Evolutionary conservation across 768 basidiomycete genomes (phyloP).

Genomic region (Phylloporus sp.): DNA sequence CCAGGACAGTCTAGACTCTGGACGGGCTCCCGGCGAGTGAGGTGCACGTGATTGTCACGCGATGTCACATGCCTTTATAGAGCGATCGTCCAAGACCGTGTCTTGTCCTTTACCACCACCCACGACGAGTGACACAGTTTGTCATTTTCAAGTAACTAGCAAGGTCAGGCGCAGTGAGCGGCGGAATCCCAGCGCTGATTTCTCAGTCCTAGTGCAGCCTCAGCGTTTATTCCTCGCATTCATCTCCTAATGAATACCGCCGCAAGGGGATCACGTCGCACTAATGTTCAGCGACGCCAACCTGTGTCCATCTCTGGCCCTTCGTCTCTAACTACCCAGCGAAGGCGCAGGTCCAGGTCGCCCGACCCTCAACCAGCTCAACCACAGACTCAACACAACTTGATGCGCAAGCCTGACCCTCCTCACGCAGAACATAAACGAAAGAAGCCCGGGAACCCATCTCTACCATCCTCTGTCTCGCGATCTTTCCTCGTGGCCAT

Average conservation of each 20-base stretch:
- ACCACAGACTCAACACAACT: slow-evolving; percentile 8
- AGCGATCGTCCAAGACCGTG: neutral
- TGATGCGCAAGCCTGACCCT: slow-evolving; percentile 18
- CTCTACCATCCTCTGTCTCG: slow-evolving; percentile 14
- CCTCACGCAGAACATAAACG: slow-evolving; percentile 25
- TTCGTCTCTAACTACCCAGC: slow-evolving; percentile 14
- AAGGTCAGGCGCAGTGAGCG: slow-evolving; percentile 3
- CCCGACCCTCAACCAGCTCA: slow-evolving; percentile 26
- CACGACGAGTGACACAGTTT: slow-evolving; percentile 3
- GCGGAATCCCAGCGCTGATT: neutral
- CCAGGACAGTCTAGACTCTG: too few relatives aligned
- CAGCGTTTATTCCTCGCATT: neutral
- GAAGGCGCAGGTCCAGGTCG: slow-evolving; percentile 34
- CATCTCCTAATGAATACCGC: slow-evolving; percentile 20
- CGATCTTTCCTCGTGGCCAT: slow-evolving; percentile 26
- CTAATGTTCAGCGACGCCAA: slow-evolving; percentile 23
- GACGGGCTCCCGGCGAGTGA: too few relatives aligned
- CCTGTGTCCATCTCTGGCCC: slow-evolving; percentile 14
- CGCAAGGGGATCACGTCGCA: slow-evolving; percentile 25
- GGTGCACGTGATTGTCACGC: slow-evolving; percentile 18
- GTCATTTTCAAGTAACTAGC: neutral
- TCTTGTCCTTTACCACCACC: slow-evolving; percentile 7
- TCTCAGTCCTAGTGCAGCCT: slow-evolving; percentile 1
- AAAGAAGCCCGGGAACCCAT: slow-evolving; percentile 24
- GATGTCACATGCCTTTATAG: slow-evolving; percentile 12